Base-by-base conservation (phyloP, 371 early-diverging fungal genomes). In the Rhizopus arrhizus region DNA sequence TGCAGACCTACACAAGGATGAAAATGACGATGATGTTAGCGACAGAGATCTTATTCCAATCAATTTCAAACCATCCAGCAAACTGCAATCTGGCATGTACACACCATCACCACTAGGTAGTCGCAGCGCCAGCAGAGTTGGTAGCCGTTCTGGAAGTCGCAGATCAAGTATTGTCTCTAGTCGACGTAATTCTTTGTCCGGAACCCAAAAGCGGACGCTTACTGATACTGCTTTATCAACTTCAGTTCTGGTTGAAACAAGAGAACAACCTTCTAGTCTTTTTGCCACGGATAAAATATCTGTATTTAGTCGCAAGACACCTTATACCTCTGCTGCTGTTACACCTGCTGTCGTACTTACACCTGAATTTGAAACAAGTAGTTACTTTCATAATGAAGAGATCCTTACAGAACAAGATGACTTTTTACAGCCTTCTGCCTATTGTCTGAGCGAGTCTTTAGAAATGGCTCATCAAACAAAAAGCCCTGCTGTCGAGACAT, bases 21-120 rank as follows among this genome's bases (percentile, higher is more conserved):
- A 59, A 13, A 22, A 22, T 22, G 64, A 68, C 10, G 56, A 61
- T 42, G 74, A 74, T 42, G 38, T 63, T 40, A 68, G 68, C 51
- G 73, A 70, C 11, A 64, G 76, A 32, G 73, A 75, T 51, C 33
- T 75, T 28, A 72, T 75, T 28, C 76, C 76, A 3, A 64, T 75
- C 31, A 59, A 59, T 4, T 46, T 75, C 33, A 75, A 75, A 51
- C 32, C 65, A 0, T 60, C 68, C 3, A 72, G 76, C 48, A 59
- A 64, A 31, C 59, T 75, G 3, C 53, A 58, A 31, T 29, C 46
- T 10, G 68, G 64, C 9, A 57, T 64, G 13, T 64, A 60, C 22
- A 63, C 68, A n/a, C 68, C 68, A 28, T 56, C 60, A 3, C 53
- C 61, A 8, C 13, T 16, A 36, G 40, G 15, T 7, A 52, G 59